These are phyloP conservation scores for Teratosphaeria destructans DNA, from an alignment of 2,329 filamentous ascomycete genomes.

Conservation along the genomic window DNA sequence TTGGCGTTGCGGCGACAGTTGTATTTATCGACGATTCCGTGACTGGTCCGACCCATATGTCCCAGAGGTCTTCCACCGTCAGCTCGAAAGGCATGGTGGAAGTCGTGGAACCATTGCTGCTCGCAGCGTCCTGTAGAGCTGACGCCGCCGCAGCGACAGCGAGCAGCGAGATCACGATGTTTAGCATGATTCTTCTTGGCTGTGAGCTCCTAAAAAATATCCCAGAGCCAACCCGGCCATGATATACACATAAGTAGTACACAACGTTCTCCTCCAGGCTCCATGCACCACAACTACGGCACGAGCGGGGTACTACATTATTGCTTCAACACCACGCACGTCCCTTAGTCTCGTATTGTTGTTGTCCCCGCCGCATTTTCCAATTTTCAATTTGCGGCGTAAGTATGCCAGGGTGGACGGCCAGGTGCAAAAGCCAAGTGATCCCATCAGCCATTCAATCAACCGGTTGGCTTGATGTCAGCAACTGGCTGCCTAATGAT, in stretches of 20 bases:
- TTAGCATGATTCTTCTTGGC: neutral
- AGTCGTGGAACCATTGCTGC: slow-evolving; percentile 8
- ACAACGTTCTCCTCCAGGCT: neutral
- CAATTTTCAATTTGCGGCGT: neutral
- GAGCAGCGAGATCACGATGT: neutral
- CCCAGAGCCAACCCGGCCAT: neutral
- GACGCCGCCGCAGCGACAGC: slow-evolving; percentile 3
- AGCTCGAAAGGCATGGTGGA: slow-evolving; percentile 13
- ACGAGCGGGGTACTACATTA: neutral
- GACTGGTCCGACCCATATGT: slow-evolving; percentile 22
- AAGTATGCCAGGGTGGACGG: neutral
- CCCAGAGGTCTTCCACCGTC: slow-evolving; percentile 22
- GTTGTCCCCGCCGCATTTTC: neutral
- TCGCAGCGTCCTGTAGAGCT: slow-evolving; percentile 4
- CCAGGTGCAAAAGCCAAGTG: neutral
- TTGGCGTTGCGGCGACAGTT: slow-evolving; percentile 24
- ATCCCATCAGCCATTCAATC: too few species aligned
- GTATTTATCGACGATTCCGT: slow-evolving; percentile 16
- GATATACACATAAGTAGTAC: neutral
- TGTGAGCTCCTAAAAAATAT: neutral
- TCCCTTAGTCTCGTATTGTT: neutral
- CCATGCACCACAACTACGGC: neutral
- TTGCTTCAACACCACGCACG: neutral
- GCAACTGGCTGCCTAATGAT: too few species aligned
- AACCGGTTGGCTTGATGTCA: too few species aligned